Evolutionary conservation across 768 basidiomycete genomes (phyloP), one percentile per base, ranked within the genome.

Genomic region (Gymnopilus dilepis): DNA sequence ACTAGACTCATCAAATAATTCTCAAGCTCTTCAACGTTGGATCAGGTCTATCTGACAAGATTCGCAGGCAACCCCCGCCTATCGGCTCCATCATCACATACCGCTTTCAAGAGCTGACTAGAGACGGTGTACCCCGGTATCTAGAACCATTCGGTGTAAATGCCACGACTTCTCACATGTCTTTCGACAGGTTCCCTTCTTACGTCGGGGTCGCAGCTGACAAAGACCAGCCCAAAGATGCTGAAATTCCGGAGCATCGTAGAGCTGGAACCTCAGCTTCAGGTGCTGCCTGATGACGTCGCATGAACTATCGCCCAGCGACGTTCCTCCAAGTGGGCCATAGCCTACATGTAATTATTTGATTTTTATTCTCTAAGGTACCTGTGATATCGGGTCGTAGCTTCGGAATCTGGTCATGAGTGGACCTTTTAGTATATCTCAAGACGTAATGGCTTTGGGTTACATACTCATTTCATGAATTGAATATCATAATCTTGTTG

Each of bases 91-190:
- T 87, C 59, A 81, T 87, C 31, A 76, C 76, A 0, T 87, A 87
- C 72, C 78, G 84, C 31, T 87, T 86, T 69, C 85, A 86, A 65
- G 86, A 86, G 67, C 72, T 87, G 17, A 86, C 85, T 0, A 78
- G 74, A 61, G 82, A 84, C 64, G 82, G 83, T 1, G 82, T 84
- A 3, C 85, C 86, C n/a, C 76, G 86, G 85, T 84, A 59, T 24
- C 73, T 45, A 6, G 21, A 28, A 31, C 55, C 40, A 11, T 55
- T 47, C 38, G 19, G 22, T 42, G 21, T 2, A 3, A 6, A 8
- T n/a, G 3, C 22, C 17, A 47, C 26, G 8, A 53, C 22, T 40
- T 31, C 26, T 12, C 22, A 33, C 8, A 56, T 7, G 26, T 6
- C 59, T 13, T 6, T 31, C 40, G 52, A 21, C 40, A 86, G 84